Evolutionary conservation across 768 basidiomycete species (phyloP).

Genomic region (Cubamyces lactineus): DNA sequence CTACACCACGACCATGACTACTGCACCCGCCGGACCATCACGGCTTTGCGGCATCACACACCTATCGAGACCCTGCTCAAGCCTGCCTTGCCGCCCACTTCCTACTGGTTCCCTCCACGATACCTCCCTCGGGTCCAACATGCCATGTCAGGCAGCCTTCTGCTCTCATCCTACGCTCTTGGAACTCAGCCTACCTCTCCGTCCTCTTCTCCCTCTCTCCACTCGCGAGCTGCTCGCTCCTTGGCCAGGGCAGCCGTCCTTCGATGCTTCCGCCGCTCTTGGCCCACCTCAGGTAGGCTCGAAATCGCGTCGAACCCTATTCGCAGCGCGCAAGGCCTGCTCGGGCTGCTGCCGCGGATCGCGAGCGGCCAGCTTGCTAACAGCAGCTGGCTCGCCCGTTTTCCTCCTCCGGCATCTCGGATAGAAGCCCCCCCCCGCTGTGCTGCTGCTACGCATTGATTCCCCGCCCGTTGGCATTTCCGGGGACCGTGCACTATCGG

Average conservation of each 20-base stretch:
- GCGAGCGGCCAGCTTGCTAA: not conserved
- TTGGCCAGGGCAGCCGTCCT: not conserved
- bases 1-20: no score
- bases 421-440: not conserved
- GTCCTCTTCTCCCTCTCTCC: no score
- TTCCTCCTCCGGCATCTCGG: conserved; percentile 1
- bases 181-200: no score
- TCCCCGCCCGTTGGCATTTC: not conserved
- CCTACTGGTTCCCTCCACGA: not conserved
- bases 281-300: not conserved
- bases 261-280: conserved; percentile 1
- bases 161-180: not conserved
- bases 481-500: conserved; percentile 21
- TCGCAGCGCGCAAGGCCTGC: not conserved
- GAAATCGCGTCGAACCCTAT: no score
- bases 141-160: not conserved
- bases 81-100: not conserved
- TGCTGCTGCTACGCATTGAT: not conserved
- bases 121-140: not conserved
- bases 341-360: conserved; percentile 17
- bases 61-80: no score
- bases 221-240: no score
- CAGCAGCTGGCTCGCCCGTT: no score
- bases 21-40: no score
- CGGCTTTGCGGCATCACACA: no score